Evolutionary conservation across 306 rosid genomes (phyloP), one percentile per base, ranked within the genome.

Genomic region (Senna tora): DNA sequence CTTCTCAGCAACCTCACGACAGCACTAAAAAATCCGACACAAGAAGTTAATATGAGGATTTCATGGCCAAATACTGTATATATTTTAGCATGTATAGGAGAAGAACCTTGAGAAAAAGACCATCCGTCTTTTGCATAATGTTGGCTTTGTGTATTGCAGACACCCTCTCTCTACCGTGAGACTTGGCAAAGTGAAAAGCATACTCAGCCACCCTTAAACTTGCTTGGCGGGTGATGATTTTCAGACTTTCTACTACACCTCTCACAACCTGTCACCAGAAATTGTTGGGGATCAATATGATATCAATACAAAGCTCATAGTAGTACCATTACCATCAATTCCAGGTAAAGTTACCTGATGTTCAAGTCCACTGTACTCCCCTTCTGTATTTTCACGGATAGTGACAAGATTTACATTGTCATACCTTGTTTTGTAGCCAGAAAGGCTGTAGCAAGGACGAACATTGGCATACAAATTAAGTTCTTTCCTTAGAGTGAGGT

Each of bases 131-230:
- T 83, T 95, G 97, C 99, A 95, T 95, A 62, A 95, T 95, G 73
- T 95, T 95, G 66, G 99, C 99, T 80, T 95, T 95, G 90, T 95
- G 99, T 39, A 95, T 95, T 6, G 97, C 99, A 79, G 99, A 95
- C 30, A 95, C 99, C 82, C 96, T 89, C 79, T 86, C 83, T 77
- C 99, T 95, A 49, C 99, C 99, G 33, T 95, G 96, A 38, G 84
- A 38, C 89, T 95, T 88, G 71, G 99, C 99, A 75, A 91, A 95
- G 85, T 89, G 96, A 79, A 91, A 95, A 49, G 97, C 99, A 82
- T 95, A 95, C 88, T 95, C 99, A 47, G 99, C 99, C 43, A 95
- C 99, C 92, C 99, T 84, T 80, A 88, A 82, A 84, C 99, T 95
- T 73, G 97, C 99, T 71, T 88, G 96, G 65, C 97, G 99, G 46